Evolutionary conservation across 352 stramenopile genomes (phyloP).

Genomic region (Stephanocyclus meneghinianus): DNA sequence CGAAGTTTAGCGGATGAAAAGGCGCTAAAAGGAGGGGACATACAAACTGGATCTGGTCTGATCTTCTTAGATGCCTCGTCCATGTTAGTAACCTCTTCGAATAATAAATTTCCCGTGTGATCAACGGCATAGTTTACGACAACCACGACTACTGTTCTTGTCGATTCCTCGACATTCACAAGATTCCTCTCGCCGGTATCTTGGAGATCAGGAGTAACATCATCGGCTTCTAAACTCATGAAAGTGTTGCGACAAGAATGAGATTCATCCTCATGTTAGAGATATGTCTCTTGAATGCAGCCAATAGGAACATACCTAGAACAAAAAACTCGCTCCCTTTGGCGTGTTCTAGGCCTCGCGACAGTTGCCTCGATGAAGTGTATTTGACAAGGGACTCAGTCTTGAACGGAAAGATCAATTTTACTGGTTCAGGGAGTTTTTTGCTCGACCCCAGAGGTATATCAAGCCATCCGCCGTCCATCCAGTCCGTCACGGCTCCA

Average conservation of each 20-base stretch:
- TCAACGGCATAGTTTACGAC: conserved; percentile 81
- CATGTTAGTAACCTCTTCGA: conserved; percentile 69
- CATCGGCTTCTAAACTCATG: conserved; percentile 50
- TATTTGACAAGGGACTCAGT: conserved; percentile 53
- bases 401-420: conserved; percentile 74
- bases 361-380: conserved; percentile 21
- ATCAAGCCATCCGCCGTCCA: conserved; percentile 78
- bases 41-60: conserved; percentile 26
- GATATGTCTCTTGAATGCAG: neutral
- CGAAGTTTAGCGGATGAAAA: conserved; percentile 69
- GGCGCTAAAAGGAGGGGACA: conserved; percentile 64
- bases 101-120: conserved; percentile 80
- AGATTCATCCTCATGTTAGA: no score
- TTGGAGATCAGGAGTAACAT: conserved; percentile 53
- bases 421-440: conserved; percentile 64
- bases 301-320: conserved; percentile 1
- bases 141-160: conserved; percentile 65
- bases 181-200: conserved; percentile 15
- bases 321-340: conserved; percentile 73
- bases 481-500: conserved; percentile 73
- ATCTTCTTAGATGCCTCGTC: conserved; percentile 18
- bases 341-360: conserved; percentile 12
- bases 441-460: conserved; percentile 69
- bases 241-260: no score
- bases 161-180: neutral